phyloP scores from a whole-genome alignment of 306 rosid genomes.

The Prunus davidiana region DNA sequence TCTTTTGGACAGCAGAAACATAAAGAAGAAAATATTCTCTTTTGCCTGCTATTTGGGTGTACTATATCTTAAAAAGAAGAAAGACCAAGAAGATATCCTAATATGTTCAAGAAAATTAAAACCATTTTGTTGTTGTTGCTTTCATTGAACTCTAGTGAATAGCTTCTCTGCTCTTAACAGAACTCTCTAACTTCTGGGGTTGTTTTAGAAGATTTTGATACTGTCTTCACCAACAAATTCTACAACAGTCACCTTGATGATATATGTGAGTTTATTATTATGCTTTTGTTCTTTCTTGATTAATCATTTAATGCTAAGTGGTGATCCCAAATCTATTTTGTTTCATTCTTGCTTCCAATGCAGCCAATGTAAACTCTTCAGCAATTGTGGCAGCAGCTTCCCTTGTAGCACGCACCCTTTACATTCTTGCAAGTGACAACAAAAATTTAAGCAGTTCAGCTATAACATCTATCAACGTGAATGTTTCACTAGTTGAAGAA shows the following conservation, averaged over 20 bases:
- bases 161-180: conserved; percentile 29
- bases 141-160: not conserved
- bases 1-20: too few species aligned
- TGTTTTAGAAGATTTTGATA: conserved; percentile 83
- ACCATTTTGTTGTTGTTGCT: not conserved
- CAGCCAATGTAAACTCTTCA: conserved; percentile 85
- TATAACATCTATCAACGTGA: conserved; percentile 59
- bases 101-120: not conserved
- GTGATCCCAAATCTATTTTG: conserved; percentile 2
- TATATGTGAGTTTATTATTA: conserved; percentile 47
- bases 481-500: conserved; percentile 75
- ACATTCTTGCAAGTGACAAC: conserved; percentile 61
- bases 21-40: not conserved
- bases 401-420: conserved; percentile 81
- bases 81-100: not conserved
- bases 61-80: not conserved
- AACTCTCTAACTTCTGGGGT: conserved; percentile 57
- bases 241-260: conserved; percentile 90
- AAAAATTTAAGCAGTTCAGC: conserved; percentile 44
- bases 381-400: conserved; percentile 87
- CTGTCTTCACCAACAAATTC: conserved; percentile 68
- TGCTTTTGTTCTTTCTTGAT: conserved; percentile 13
- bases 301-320: conserved; percentile 2
- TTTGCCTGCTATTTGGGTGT: not conserved
- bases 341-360: conserved; percentile 14